Base-by-base conservation (phyloP, 257 asterid species). In the Buddleja alternifolia region DNA sequence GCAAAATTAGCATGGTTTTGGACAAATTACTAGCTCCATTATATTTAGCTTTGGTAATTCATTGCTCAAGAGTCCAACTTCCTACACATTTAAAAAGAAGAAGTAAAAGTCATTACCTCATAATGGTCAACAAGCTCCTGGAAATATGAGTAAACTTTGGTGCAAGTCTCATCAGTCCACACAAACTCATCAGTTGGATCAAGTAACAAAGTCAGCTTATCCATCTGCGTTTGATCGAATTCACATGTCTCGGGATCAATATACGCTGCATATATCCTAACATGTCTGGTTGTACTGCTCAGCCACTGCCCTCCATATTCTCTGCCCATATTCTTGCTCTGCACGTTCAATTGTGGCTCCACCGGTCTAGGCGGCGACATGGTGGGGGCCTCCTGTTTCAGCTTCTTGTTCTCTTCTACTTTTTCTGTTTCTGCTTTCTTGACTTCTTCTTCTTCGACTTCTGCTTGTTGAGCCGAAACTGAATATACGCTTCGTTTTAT, bases 281-380 rank as follows among this genome's bases (percentile, higher is more conserved):
- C 98, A 51, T 84, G 98, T 40, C 98, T 67, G 3, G 96, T 92
- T n/a, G 96, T 79, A 68, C 82, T 56, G 78, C 96, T 92, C 29
- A 89, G 90, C 97, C 98, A 92, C 61, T 92, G 89, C 6, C 97
- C 86, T 8, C 96, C 98, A 21, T 82, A 90, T 56, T 87, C 98
- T 61, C 75, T 73, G 44, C 64, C 65, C 95, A 89, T 78, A 71
- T 85, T 83, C 80, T 86, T 92, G 83, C 88, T 92, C 82, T 86
- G 37, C 59, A 88, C 97, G 40, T 89, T 84, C 46, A 54, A 0
- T 58, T 89, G 96, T n/a, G 57, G 60, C 71, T 87, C 95, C 8
- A 70, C 89, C 14, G 98, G 96, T 65, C 93, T 82, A 10, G 63
- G 88, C n/a, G 23, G 73, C 60, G 73, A 82, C 63, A 37, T 58